Percentiles rank a stretch among this genome's conserved stretches.
These are phyloP conservation scores for Cyberlindnera mrakii DNA, from an alignment of 805 yeast genomes.

Conservation along the genomic window DNA sequence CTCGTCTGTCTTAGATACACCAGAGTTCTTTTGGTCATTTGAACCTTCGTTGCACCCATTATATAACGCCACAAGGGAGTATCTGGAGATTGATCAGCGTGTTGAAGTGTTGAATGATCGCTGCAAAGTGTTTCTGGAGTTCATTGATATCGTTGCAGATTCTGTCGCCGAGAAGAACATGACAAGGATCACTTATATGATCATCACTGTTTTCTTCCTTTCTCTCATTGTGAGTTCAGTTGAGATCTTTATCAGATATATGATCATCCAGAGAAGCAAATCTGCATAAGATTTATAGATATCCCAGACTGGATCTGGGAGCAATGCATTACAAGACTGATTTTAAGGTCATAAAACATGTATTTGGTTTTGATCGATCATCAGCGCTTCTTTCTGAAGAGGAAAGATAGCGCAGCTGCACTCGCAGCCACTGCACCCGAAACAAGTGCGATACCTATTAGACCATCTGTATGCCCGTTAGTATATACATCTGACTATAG, in stretches of 20 bases:
- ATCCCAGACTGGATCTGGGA: no score
- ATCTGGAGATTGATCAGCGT: constrained; percentile 89
- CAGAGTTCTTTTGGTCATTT: constrained; percentile 92
- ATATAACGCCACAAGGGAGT: constrained; percentile 83
- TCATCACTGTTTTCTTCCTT: constrained; percentile 73
- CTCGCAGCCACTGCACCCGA: constrained; percentile 85
- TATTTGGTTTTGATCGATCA: background rate
- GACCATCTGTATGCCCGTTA: constrained; percentile 47
- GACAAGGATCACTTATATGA: constrained; percentile 86
- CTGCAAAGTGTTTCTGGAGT: constrained; percentile 89
- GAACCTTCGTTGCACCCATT: constrained; percentile 95
- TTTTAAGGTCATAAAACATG: no score
- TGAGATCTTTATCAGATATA: constrained; percentile 59
- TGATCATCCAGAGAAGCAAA: constrained; percentile 30
- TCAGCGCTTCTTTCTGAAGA: constrained; percentile 29
- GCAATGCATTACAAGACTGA: no score
- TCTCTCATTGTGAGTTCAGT: constrained; percentile 71
- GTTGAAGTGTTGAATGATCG: constrained; percentile 91
- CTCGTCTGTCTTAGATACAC: constrained; percentile 88
- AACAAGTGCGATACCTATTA: constrained; percentile 81
- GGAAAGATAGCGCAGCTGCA: constrained; percentile 50
- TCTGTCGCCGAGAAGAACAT: constrained; percentile 91
- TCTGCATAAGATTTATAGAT: background rate
- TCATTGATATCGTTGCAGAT: constrained; percentile 88
- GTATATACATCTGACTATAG: background rate